Base-by-base conservation (phyloP, 1,284 basidiomycete species). In the Naganishia albida region DNA sequence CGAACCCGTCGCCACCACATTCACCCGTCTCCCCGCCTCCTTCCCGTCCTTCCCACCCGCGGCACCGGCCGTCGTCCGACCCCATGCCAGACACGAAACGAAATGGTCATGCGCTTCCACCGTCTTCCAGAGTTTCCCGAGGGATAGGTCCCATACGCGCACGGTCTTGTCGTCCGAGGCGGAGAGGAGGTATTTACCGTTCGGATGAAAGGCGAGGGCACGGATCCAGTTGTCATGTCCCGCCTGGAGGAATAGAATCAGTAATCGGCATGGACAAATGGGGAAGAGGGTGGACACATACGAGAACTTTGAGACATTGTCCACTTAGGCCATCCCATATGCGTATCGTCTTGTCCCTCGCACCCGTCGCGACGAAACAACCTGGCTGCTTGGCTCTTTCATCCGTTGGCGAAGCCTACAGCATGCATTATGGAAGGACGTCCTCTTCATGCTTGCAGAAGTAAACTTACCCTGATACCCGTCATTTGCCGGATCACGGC, bases 101-200 rank as follows among this genome's bases (percentile, higher is more conserved):
- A 95, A 94, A 73, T 92, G 91, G 2, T 83, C 84, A 75, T 94
- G 92, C 1, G 90, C 91, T 68, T 93, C 90, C 51, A 94, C 83
- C 44, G 86, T 89, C 79, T 90, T 91, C 70, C 86, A 82, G 73
- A 90, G 90, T 1, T 90, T 88, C 3, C 78, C 77, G 2, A 87
- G 89, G 42, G 84, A 82, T 43, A 95, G 81, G 70, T 95, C 92
- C 92, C 92, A 95, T 16, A 93, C 83, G 10, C 90, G 86, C 72
- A 94, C 86, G 10, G 90, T 91, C 79, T 93, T 91, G 82, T 95
- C 92, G 77, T 95, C 92, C 6, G 89, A 89, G 1, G 88, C 90
- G 1, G 90, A 92, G 16, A 95, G 82, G 4, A 95, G 85, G 74
- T 86, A 87, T 77, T 93, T 93, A 44, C 92, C 92, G 7, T 85